Evolutionary conservation across 495 filamentous ascomycete genomes (phyloP), one percentile per base, ranked within the genome.

Genomic region (Lasiosphaeria ovina): DNA sequence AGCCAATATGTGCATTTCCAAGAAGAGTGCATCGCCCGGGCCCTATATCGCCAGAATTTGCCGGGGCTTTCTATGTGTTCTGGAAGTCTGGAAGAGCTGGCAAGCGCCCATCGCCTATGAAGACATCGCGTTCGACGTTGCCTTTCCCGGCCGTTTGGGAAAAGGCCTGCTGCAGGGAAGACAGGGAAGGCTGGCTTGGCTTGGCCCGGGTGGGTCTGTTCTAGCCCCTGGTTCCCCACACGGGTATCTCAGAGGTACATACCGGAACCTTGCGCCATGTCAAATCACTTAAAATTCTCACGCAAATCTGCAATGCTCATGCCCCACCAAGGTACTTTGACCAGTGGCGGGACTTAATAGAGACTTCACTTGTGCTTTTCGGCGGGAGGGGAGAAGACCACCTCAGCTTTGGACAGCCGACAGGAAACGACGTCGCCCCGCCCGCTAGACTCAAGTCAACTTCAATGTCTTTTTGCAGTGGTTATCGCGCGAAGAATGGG

Each of bases 111-210:
- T 32, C 32, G 17, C 50, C 11, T 33, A 8, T 55, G 34, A 56
- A 33, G 54, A 53, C 40, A 55, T 63, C 58, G 58, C 58, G 63
- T 59, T 42, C 33, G 58, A 60, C 55, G 57, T 59, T 56, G 45
- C 17, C n/a, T 59, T 62, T 47, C 36, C 63, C 63, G 42, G 54
- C 56, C 51, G 66, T 64, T 66, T 64, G 66, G 63, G 55, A 61
- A 63, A 61, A 58, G 24, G 51, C 58, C 58, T 54, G 61, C 54
- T 52, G 56, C 57, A 60, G 34, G 57, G 44, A 42, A 48, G 31
- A 52, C 57, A 60, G 34, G 57, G 44, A 42, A 48, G 31, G 16
- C 66, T 60, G 60, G 63, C 40, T 55, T 55, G 24, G 24, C 24
- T 59, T 35, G 12, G 53, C 58, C 54, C 44, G 32, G 35, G 50